Percentiles rank a stretch among this genome's conserved stretches.
Evolutionary conservation across 164 flowering plant genomes (phyloP).

Genomic region (Aristolochia californica): DNA sequence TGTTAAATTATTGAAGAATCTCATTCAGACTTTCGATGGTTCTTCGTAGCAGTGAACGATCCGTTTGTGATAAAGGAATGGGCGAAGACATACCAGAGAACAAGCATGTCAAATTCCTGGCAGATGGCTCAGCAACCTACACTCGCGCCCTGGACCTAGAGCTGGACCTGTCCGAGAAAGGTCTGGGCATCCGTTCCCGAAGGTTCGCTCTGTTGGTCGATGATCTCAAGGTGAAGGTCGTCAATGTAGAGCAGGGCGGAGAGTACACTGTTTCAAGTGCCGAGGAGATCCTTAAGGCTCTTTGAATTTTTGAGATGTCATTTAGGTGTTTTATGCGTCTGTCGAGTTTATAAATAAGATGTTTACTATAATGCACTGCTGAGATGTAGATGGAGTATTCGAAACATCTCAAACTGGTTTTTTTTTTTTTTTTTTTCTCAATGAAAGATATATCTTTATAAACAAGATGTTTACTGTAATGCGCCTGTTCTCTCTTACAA

Average conservation of each 20-base stretch:
- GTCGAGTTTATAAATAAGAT: no score
- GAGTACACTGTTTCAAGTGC: constrained; percentile 76
- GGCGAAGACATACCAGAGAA: constrained; percentile 74
- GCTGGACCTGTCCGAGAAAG: constrained; percentile 81
- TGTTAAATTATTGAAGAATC: no score
- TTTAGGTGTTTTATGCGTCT: no score
- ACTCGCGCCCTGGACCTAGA: constrained; percentile 80
- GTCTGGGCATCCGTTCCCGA: constrained; percentile 69
- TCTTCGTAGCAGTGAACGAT: constrained; percentile 72
- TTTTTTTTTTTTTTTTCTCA: no score
- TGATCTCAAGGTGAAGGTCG: constrained; percentile 66
- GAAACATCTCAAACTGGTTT: no score
- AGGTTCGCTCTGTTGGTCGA: constrained; percentile 81
- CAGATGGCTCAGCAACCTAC: constrained; percentile 77
- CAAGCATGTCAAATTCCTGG: constrained; percentile 80
- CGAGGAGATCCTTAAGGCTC: constrained; percentile 76
- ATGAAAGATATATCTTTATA: no score
- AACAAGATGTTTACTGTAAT: no score
- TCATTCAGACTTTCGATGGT: no score
- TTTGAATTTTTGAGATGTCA: constrained; percentile 18
- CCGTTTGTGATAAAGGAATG: constrained; percentile 97
- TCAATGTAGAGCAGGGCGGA: constrained; percentile 76
- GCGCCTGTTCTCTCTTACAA: constrained; percentile 2
- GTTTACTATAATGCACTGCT: no score
- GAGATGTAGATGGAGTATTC: no score